These are phyloP conservation scores for Protomyces gravidus DNA, from an alignment of 1,139 yeast genomes.

Conservation along the genomic window DNA sequence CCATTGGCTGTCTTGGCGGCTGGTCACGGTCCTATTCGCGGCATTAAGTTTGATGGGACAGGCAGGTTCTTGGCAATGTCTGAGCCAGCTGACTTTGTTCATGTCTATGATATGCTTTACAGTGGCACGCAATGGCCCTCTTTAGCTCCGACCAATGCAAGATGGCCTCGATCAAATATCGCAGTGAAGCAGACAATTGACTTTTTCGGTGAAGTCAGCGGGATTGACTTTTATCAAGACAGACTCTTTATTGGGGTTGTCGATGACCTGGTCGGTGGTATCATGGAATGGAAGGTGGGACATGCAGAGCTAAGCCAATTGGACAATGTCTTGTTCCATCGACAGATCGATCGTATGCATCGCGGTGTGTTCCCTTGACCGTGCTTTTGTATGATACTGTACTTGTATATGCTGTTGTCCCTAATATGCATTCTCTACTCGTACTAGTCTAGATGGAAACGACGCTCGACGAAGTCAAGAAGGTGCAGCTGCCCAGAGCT, in stretches of 20 bases:
- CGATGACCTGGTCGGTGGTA: constrained; percentile 58
- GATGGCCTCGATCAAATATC: too few species aligned
- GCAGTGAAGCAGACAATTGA: constrained; percentile 49
- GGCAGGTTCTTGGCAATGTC: constrained; percentile 55
- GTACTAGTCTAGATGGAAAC: constrained; percentile 14
- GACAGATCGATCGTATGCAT: too few species aligned
- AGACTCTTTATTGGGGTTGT: constrained; percentile 52
- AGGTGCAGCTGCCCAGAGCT: not conserved
- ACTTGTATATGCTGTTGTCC: too few species aligned
- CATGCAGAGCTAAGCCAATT: too few species aligned
- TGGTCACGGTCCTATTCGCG: constrained; percentile 48
- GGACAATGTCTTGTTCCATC: too few species aligned
- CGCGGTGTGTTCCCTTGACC: too few species aligned
- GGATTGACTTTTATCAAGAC: constrained; percentile 50
- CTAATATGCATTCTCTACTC: too few species aligned
- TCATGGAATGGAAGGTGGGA: constrained; percentile 43
- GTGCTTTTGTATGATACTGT: too few species aligned
- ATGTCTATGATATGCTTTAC: constrained; percentile 43
- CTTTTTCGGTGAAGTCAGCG: constrained; percentile 58
- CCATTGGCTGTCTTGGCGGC: constrained; percentile 45
- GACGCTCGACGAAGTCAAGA: constrained; percentile 11
- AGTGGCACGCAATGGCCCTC: not conserved
- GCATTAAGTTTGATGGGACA: constrained; percentile 49
- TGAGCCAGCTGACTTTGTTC: constrained; percentile 59
- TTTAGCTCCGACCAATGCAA: too few species aligned